A percentile compares a stretch with the other conserved stretches of the same genome.
Conservation (phyloP, 176 grass and related monocot species). For the Aegilops speltoides region DNA sequence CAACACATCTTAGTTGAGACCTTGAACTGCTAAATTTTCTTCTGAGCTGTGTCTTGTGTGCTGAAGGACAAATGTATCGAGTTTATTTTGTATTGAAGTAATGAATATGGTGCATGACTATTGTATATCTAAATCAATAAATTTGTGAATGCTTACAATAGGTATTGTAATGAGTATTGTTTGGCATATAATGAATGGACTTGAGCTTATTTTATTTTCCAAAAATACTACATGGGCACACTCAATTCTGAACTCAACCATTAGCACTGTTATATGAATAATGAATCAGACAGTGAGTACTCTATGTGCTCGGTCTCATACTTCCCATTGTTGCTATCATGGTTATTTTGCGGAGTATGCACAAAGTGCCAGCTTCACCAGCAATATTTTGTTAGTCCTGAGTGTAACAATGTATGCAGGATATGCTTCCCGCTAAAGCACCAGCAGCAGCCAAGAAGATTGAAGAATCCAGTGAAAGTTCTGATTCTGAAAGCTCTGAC, state of each 20-base stretch:
- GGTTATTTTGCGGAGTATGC: neutral
- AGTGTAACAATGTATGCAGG: slow-evolving; percentile 21
- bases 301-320: neutral
- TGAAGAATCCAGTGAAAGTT: slow-evolving; percentile 45
- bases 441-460: slow-evolving; percentile 28
- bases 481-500: slow-evolving; percentile 43
- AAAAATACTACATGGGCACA: neutral
- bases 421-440: slow-evolving; percentile 23
- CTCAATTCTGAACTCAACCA: slow-evolving; percentile 9
- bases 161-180: neutral
- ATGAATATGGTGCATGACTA: neutral
- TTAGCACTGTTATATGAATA: neutral
- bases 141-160: neutral
- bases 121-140: neutral
- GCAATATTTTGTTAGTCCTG: neutral
- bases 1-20: neutral
- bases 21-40: neutral
- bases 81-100: neutral
- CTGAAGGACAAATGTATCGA: neutral
- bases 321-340: neutral
- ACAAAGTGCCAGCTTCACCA: neutral
- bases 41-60: slow-evolving; percentile 1
- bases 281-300: slow-evolving; percentile 23
- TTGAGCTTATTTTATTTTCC: neutral
- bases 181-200: neutral